Base-by-base conservation (phyloP, 1,284 basidiomycete species). In the Taiwanofungus camphoratus region DNA sequence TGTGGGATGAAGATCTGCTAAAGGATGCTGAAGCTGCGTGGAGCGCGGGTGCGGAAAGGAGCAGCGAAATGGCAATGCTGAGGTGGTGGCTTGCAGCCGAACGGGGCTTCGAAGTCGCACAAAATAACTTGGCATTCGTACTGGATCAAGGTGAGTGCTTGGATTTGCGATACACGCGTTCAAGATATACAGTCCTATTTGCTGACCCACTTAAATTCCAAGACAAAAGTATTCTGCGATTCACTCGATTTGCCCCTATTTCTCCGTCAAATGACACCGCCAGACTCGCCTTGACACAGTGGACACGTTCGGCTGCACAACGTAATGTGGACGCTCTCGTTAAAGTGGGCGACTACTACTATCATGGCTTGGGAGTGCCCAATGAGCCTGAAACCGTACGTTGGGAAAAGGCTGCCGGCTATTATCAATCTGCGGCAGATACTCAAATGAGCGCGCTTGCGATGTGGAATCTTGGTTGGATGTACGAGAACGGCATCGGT, bases 401-500 rank as follows among this genome's bases (percentile, higher is more conserved):
- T 13, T 80, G 81, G 60, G 88, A 92, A 59, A 92, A 92, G 54
- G 96, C 96, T 0, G 91, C 89, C 0, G 81, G 82, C 13, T 97
- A 92, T 62, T 99, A 99, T 60, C 92, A 92, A 58, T 86, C 89
- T 21, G 92, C 92, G 5, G 91, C 91, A 2, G 92, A 94, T 53
- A 93, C 90, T 2, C 88, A 92, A 50, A 58, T 86, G 48, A 95
- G 91, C 53, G 91, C 94, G 1, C 73, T 99, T 53, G 94, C 95
- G 2, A 92, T 95, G 82, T 99, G 94, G 93, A 97, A 97, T 59
- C 67, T 99, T 20, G 96, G 95, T 1, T 97, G 89, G 88, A 96
- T 99, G 92, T 97, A 98, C 62, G 95, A 99, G 68, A 89, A 92
- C 56, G 96, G 96, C 0, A 64, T 88, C 20, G 96, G 96, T 3